A percentile compares a stretch with the other conserved stretches of the same genome.
Conservation (phyloP, 2,329 filamentous ascomycete genomes). For the Botryotinia globosa region DNA sequence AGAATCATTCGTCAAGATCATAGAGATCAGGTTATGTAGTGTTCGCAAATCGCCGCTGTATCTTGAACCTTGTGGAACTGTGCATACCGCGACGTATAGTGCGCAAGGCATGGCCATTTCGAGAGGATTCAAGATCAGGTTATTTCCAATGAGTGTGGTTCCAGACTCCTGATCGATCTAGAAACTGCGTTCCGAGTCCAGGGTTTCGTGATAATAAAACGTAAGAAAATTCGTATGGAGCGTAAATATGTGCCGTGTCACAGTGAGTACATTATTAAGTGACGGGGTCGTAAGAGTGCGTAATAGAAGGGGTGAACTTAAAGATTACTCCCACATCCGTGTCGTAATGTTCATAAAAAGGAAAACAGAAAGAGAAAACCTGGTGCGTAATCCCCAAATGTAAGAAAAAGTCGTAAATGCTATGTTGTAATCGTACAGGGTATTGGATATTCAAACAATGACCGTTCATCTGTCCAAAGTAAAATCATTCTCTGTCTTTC, state of each 20-base stretch:
- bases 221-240: background rate
- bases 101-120: background rate
- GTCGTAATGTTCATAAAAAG: background rate
- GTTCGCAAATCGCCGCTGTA: background rate
- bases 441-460: conserved; percentile 12
- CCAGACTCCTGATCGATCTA: background rate
- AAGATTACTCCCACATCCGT: background rate
- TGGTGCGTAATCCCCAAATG: background rate
- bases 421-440: background rate
- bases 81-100: background rate
- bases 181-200: background rate
- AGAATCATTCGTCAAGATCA: background rate
- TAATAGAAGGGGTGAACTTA: background rate
- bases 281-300: background rate
- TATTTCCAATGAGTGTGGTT: conserved; percentile 3
- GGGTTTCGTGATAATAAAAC: background rate
- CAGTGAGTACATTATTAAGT: background rate
- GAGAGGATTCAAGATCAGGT: background rate
- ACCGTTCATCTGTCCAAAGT: background rate
- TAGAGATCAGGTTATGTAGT: background rate
- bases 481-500: background rate
- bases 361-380: background rate
- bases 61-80: background rate
- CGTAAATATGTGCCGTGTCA: background rate
- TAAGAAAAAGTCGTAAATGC: background rate